Percentiles rank a stretch among this genome's conserved stretches.
phyloP scores from a whole-genome alignment of 768 basidiomycete species.

The Rhodosporidiobolus sp. region DNA sequence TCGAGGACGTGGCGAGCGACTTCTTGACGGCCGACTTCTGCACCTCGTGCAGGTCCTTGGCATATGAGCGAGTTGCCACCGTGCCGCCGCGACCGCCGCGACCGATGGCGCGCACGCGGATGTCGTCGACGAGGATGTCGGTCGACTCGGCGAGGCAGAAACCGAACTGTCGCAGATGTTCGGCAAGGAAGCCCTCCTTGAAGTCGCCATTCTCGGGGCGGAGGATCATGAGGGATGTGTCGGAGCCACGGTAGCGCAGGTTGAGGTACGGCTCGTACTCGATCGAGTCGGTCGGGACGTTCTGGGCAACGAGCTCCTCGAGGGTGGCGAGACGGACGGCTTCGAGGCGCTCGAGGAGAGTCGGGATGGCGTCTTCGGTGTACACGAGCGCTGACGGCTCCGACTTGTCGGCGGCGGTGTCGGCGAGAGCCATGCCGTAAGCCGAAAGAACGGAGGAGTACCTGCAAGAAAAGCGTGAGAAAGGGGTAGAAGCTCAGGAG shows the following conservation, averaged over 20 bases:
- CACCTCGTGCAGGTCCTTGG: slow-evolving; percentile 46
- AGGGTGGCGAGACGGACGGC: slow-evolving; percentile 63
- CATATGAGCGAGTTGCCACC: slow-evolving; percentile 62
- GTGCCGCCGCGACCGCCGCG: slow-evolving; percentile 57
- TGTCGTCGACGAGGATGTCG: slow-evolving; percentile 79
- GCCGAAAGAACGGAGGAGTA: slow-evolving; percentile 91
- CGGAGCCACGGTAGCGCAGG: slow-evolving; percentile 76
- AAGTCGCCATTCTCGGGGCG: slow-evolving; percentile 56
- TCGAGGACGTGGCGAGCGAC: not conserved
- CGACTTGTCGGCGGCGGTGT: slow-evolving; percentile 65
- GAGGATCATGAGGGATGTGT: slow-evolving; percentile 88
- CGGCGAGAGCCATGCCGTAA: slow-evolving; percentile 60
- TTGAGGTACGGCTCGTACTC: slow-evolving; percentile 63
- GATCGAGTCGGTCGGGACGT: slow-evolving; percentile 71
- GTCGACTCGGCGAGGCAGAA: slow-evolving; percentile 77
- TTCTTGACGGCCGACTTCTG: slow-evolving; percentile 10
- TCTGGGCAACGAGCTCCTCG: slow-evolving; percentile 67
- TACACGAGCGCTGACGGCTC: slow-evolving; percentile 83
- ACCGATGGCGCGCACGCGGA: slow-evolving; percentile 83
- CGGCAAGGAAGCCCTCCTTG: slow-evolving; percentile 70
- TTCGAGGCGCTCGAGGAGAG: slow-evolving; percentile 66
- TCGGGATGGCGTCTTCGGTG: slow-evolving; percentile 57
- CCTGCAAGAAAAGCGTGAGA: slow-evolving; percentile 48
- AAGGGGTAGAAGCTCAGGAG: not conserved
- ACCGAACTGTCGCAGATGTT: slow-evolving; percentile 74